phyloP scores from a whole-genome alignment of 1,139 yeast species.

The Kodamaea suecica region DNA sequence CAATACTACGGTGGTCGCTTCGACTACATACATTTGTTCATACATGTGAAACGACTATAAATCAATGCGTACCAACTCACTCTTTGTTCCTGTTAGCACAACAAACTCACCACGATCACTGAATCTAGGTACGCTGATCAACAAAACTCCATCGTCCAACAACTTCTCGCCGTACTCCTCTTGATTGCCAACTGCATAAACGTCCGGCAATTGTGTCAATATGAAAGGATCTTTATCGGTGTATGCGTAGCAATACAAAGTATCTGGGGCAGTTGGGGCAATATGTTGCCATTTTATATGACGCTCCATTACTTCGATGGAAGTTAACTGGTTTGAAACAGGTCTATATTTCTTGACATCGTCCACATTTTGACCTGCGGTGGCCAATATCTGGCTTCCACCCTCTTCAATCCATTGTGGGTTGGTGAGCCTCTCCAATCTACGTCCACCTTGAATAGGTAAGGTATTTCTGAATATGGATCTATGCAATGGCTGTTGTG shows the following conservation, averaged over 20 bases:
- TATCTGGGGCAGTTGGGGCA: conserved; percentile 96
- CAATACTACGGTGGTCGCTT: too few relatives aligned
- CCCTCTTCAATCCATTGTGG: conserved; percentile 64
- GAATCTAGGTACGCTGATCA: conserved; percentile 70
- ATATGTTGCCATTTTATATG: conserved; percentile 81
- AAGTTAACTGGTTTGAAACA: conserved; percentile 23
- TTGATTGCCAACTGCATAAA: conserved; percentile 86
- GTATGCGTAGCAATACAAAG: conserved; percentile 86
- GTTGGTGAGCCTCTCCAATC: conserved; percentile 58
- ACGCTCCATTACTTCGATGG: conserved; percentile 56
- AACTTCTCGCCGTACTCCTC: conserved; percentile 35
- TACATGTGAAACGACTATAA: too few relatives aligned
- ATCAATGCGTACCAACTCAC: conserved; percentile 8
- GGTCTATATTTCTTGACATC: conserved; percentile 68
- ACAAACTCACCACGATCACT: conserved; percentile 64
- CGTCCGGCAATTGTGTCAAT: conserved; percentile 73
- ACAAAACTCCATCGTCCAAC: conserved; percentile 3
- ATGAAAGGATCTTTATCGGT: conserved; percentile 80
- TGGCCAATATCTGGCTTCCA: conserved; percentile 59
- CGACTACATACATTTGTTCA: too few relatives aligned
- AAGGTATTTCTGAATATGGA: conserved; percentile 59
- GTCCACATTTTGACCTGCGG: conserved; percentile 80
- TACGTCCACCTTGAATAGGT: conserved; percentile 37
- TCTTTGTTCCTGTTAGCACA: conserved; percentile 39
- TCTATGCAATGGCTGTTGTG: conserved; percentile 85